Percentiles rank a stretch among this genome's conserved stretches.
phyloP scores from a whole-genome alignment of 768 basidiomycete species.

The Agaricus subrufescens region DNA sequence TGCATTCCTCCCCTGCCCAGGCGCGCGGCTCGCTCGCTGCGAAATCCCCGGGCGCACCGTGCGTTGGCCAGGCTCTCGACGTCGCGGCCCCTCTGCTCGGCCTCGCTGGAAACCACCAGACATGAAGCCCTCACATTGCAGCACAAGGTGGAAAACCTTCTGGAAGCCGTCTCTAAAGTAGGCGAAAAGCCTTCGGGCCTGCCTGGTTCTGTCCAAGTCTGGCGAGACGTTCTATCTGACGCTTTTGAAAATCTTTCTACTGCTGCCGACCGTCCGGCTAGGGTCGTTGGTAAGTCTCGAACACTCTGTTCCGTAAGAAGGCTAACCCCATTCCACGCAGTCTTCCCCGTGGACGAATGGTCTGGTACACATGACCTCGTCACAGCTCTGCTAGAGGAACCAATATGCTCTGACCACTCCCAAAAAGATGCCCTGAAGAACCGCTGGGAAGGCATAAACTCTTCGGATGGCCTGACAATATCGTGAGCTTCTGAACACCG shows the following conservation, averaged over 20 bases:
- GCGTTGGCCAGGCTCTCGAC: too few species aligned
- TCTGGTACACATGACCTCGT: slow-evolving; percentile 56
- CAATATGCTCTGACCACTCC: slow-evolving; percentile 50
- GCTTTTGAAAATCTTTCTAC: slow-evolving; percentile 30
- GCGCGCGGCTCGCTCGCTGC: background rate
- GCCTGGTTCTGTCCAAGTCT: slow-evolving; percentile 30
- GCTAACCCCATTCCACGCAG: slow-evolving; percentile 27
- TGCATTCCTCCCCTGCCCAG: background rate
- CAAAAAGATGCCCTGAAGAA: slow-evolving; percentile 38
- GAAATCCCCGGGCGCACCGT: too few species aligned
- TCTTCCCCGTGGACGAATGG: slow-evolving; percentile 52
- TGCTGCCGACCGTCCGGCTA: slow-evolving; percentile 29
- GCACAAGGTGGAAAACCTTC: slow-evolving; percentile 41
- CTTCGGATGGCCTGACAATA: slow-evolving; percentile 28
- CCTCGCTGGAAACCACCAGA: background rate
- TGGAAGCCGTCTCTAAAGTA: slow-evolving; percentile 38
- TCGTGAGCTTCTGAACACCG: slow-evolving; percentile 26
- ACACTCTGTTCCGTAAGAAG: slow-evolving; percentile 3
- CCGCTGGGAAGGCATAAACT: slow-evolving; percentile 38
- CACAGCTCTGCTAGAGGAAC: slow-evolving; percentile 67
- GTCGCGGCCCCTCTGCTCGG: too few species aligned
- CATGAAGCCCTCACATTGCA: slow-evolving; percentile 39
- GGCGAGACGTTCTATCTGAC: slow-evolving; percentile 38
- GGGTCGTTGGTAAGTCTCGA: slow-evolving; percentile 43
- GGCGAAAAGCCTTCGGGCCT: slow-evolving; percentile 9